Conservation (phyloP, 2,329 filamentous ascomycete genomes). For the Claviceps cyperi region DNA sequence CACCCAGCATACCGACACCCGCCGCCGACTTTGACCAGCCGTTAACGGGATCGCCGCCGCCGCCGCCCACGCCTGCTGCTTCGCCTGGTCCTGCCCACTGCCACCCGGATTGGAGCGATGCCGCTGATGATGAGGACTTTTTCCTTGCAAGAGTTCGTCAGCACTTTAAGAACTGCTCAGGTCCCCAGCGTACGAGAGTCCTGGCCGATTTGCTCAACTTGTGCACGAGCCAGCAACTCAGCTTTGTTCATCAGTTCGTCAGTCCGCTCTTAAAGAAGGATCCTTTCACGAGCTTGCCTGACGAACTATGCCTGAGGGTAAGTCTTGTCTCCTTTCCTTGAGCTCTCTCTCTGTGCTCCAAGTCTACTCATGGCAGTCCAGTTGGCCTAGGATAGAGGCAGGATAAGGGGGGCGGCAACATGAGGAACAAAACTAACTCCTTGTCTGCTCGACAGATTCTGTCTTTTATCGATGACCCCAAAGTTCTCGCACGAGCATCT, state of each 20-base stretch:
- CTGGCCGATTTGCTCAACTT: slow-evolving; percentile 81
- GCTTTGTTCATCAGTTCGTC: slow-evolving; percentile 92
- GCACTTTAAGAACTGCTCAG: slow-evolving; percentile 65
- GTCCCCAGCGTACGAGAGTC: slow-evolving; percentile 63
- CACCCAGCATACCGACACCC: slow-evolving; percentile 51
- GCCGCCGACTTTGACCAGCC: slow-evolving; percentile 49
- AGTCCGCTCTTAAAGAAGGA: slow-evolving; percentile 91
- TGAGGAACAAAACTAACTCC: slow-evolving; percentile 6
- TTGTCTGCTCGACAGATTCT: slow-evolving; percentile 47
- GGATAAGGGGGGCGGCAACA: too few relatives aligned
- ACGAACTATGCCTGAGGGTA: slow-evolving; percentile 83
- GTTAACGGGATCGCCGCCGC: slow-evolving; percentile 45
- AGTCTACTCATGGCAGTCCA: background rate
- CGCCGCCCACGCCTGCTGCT: slow-evolving; percentile 50
- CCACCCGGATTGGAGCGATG: slow-evolving; percentile 60
- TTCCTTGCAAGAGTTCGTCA: slow-evolving; percentile 66
- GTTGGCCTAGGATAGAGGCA: too few relatives aligned
- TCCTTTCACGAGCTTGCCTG: slow-evolving; percentile 80
- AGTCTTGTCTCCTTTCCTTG: slow-evolving; percentile 13
- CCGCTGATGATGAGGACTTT: slow-evolving; percentile 67
- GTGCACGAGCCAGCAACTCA: slow-evolving; percentile 88
- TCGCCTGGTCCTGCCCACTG: slow-evolving; percentile 47
- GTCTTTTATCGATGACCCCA: slow-evolving; percentile 93
- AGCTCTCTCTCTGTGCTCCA: background rate
- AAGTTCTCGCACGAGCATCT: slow-evolving; percentile 80